Conservation (phyloP, 306 rosid species). For the Cicer arietinum region DNA sequence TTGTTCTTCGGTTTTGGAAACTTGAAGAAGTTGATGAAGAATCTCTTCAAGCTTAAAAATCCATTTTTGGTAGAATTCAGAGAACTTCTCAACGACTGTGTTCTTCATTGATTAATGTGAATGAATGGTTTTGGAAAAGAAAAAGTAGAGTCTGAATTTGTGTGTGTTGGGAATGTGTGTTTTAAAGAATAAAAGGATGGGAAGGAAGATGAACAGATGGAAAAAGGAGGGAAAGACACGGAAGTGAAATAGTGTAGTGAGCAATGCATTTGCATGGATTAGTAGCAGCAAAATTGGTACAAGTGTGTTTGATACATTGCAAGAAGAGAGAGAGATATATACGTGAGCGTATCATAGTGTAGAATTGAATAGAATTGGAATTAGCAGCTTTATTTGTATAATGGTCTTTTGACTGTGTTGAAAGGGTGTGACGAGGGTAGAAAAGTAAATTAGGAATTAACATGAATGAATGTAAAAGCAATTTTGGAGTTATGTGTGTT, state of each 20-base stretch:
- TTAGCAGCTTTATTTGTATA: neutral
- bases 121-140: neutral
- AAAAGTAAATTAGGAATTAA: too few species aligned
- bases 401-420: slow-evolving; percentile 40
- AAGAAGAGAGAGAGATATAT: neutral
- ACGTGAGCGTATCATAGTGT: slow-evolving; percentile 1
- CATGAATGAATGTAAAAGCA: too few species aligned
- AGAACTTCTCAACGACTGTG: slow-evolving; percentile 52
- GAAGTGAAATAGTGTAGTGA: slow-evolving; percentile 32
- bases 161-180: neutral
- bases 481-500: neutral
- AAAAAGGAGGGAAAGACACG: slow-evolving; percentile 54
- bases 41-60: slow-evolving; percentile 52
- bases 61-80: slow-evolving; percentile 63
- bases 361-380: neutral
- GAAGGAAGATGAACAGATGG: slow-evolving; percentile 52
- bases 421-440: neutral
- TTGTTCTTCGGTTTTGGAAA: slow-evolving; percentile 22
- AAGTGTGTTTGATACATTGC: slow-evolving; percentile 57
- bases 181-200: neutral
- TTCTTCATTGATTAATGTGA: slow-evolving; percentile 41
- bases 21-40: slow-evolving; percentile 40
- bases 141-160: neutral
- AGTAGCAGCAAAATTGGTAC: slow-evolving; percentile 56
- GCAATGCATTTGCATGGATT: slow-evolving; percentile 60